Conservation (phyloP, 257 asterid species). For the Penstemon davidsonii region DNA sequence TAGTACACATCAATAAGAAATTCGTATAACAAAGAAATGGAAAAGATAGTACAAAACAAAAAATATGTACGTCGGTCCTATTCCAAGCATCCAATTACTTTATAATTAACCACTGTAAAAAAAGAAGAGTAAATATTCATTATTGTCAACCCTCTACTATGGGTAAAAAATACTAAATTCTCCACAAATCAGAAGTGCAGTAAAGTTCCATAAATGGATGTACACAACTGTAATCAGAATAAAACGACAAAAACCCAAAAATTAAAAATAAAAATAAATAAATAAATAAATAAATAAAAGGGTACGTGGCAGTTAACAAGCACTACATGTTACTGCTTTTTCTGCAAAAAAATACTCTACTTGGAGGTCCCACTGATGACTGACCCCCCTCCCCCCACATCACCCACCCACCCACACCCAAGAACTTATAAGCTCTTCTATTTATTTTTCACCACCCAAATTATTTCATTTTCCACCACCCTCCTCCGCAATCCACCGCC, state of each 20-base stretch:
- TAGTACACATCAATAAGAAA: no score
- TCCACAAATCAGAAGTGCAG: conserved; percentile 30
- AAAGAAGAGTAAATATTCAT: not conserved
- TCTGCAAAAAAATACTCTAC: conserved; percentile 11
- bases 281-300: conserved; percentile 19
- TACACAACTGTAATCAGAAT: conserved; percentile 9
- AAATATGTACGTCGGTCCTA: not conserved
- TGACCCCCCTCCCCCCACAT: not conserved
- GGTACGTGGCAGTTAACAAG: conserved; percentile 71
- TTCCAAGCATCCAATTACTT: not conserved
- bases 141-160: not conserved
- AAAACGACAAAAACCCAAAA: conserved; percentile 38
- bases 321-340: conserved; percentile 44
- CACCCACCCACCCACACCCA: conserved; percentile 12
- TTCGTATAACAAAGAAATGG: not conserved
- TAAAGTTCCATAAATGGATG: conserved; percentile 29
- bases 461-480: not conserved
- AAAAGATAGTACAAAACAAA: not conserved
- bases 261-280: not conserved
- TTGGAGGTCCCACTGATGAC: conserved; percentile 22
- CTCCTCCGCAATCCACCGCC: conserved; percentile 18
- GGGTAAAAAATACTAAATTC: conserved; percentile 12
- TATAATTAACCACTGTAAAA: conserved; percentile 19
- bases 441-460: conserved; percentile 21
- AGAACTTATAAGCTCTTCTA: not conserved